Percentiles rank a stretch among this genome's conserved stretches.
These are phyloP conservation scores for Pichia insulana DNA, from an alignment of 805 yeast genomes.

Conservation along the genomic window DNA sequence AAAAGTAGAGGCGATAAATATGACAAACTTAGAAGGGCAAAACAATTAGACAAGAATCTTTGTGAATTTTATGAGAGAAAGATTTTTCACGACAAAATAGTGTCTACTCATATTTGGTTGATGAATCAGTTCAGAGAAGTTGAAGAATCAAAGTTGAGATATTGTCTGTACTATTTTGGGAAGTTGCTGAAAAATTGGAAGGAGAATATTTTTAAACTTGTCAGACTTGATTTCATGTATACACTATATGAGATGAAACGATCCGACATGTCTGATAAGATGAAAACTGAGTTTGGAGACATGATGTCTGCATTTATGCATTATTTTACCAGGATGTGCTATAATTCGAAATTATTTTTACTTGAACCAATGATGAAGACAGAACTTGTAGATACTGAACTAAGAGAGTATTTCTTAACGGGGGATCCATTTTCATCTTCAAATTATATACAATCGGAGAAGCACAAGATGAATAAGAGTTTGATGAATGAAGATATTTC, in stretches of 20 bases:
- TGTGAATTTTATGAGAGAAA: slow-evolving; percentile 28
- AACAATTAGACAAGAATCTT: slow-evolving; percentile 11
- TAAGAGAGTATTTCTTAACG: slow-evolving; percentile 45
- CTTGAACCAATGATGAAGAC: slow-evolving; percentile 53
- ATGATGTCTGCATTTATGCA: slow-evolving; percentile 61
- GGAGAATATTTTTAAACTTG: slow-evolving; percentile 43
- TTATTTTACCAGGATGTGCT: slow-evolving; percentile 40
- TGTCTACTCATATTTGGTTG: slow-evolving; percentile 57
- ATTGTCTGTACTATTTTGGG: slow-evolving; percentile 62
- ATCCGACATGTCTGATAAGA: slow-evolving; percentile 39
- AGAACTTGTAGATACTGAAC: slow-evolving; percentile 42
- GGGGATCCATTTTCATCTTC: slow-evolving; percentile 37
- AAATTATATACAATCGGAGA: slow-evolving; percentile 27
- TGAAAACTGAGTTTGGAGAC: slow-evolving; percentile 53
- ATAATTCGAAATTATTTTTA: slow-evolving; percentile 43
- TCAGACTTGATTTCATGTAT: slow-evolving; percentile 66
- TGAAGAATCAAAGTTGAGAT: slow-evolving; percentile 48
- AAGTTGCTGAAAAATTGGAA: slow-evolving; percentile 58
- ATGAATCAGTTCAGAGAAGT: slow-evolving; percentile 57
- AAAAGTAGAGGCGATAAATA: slow-evolving; percentile 12
- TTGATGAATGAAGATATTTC: slow-evolving; percentile 9
- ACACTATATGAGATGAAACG: slow-evolving; percentile 42
- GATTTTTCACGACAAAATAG: slow-evolving; percentile 49
- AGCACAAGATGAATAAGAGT: slow-evolving; percentile 18
- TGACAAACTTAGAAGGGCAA: slow-evolving; percentile 8